phyloP scores from a whole-genome alignment of 768 basidiomycete genomes.

The Ramaria rubella region DNA sequence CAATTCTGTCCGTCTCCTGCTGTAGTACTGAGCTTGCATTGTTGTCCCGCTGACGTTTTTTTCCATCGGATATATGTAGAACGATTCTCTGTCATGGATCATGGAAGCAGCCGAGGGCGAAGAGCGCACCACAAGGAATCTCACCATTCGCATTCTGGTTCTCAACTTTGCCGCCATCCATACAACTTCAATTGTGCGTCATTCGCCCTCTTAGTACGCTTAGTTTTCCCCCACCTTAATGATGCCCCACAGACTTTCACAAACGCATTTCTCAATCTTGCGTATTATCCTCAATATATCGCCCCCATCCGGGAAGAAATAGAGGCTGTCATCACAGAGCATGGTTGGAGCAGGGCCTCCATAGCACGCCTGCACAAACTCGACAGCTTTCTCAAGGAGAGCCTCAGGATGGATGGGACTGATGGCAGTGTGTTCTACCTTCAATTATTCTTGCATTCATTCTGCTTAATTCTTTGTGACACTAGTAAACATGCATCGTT shows the following conservation, averaged over 20 bases:
- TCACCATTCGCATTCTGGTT: constrained; percentile 7
- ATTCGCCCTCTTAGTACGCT: neutral
- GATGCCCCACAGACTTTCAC: constrained; percentile 17
- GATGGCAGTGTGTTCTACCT: constrained; percentile 17
- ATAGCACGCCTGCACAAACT: constrained; percentile 27
- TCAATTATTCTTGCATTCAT: neutral
- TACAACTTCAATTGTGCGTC: constrained; percentile 12
- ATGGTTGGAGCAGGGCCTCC: constrained; percentile 22
- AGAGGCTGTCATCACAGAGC: constrained; percentile 21
- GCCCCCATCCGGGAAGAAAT: constrained; percentile 37
- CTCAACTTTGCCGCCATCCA: constrained; percentile 14
- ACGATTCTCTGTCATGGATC: constrained; percentile 11
- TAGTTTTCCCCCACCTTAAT: neutral
- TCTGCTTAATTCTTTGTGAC: neutral
- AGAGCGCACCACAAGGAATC: neutral
- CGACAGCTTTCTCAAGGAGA: constrained; percentile 32
- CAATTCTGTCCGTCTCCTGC: constrained; percentile 13
- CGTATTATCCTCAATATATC: constrained; percentile 26
- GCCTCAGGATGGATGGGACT: constrained; percentile 19
- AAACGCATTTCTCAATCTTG: constrained; percentile 34
- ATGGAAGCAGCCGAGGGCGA: constrained; percentile 10
- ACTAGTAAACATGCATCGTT: constrained; percentile 5
- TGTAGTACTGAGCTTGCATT: neutral
- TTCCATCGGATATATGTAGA: neutral
- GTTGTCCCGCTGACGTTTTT: neutral